Evolutionary conservation across 2,329 filamentous ascomycete species (phyloP), one percentile per base, ranked within the genome.

Genomic region (Ploettnerulaceae sp.): DNA sequence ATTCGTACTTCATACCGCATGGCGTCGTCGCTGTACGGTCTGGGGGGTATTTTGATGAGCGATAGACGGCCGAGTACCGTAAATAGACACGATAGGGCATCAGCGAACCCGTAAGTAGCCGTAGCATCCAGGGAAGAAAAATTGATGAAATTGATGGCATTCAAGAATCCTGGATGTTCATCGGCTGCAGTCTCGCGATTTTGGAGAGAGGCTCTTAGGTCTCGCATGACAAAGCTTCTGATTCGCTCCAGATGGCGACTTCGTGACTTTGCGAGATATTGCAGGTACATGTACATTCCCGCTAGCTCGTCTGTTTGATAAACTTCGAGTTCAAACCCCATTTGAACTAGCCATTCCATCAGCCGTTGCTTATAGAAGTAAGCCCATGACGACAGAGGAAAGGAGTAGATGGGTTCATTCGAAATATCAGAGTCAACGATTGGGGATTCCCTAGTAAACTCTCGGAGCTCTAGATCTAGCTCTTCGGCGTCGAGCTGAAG

Each of bases 291-390:
- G 66, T 97, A 97, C 86, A 96, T 95, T 18, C 81, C 82, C 0
- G 82, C 77, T 7, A 93, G 73, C 65, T 98, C 93, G 64, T 95
- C 85, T 0, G 81, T 75, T 43, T 91, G 82, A 66, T 97, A 97
- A 7, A 95, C 79, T 33, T 91, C 84, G 9, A 96, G 81, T 66
- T 98, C 93, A 64, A 98, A 97, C 9, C 94, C 93, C 24, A 96
- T 79, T 61, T 96, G 86, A 12, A 96, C 75, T 35, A 94, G 84
- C 72, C 82, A 85, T 62, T 91, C 84, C 75, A 96, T 88, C 60
- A 91, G 80, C 22, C 78, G 79, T n/a, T 96, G 74, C 66, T 96
- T 97, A 67, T 95, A 87, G 49, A 90, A 77, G 59, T 91, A 94
- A 0, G 83, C 79, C 93, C 93, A 98, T 3, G 86, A 89, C 1